Evolutionary conservation across 1,284 basidiomycete species (phyloP), one percentile per base, ranked within the genome.

Genomic region (Ustilago curta): DNA sequence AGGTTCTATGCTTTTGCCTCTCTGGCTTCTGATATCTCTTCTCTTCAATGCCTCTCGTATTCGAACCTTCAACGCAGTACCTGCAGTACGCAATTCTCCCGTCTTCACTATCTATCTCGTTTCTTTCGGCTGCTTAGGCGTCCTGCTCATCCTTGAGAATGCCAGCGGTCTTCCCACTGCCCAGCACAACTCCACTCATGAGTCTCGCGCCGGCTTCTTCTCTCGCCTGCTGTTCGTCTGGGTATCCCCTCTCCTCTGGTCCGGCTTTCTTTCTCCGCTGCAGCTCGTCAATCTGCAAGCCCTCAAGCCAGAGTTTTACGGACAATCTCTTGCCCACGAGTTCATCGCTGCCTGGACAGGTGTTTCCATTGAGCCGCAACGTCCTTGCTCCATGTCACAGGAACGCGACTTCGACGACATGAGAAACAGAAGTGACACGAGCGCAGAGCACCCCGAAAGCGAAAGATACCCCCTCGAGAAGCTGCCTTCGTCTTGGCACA

Each of bases 161-260:
- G 61, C 68, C 27, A 67, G 49, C 21, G 65, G 76, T 5, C 16
- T 65, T 19, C 37, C 42, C 8, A 27, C 44, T 16, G 23, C 32
- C 51, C 40, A 59, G 9, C 31, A 49, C 51, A 27, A 58, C 25
- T 59, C 57, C n/a, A 77, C 63, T 14, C 45, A 53, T 25, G 73
- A 78, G 45, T 52, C 58, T 29, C 49, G 71, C 12, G 76, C 76
- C 3, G 63, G 53, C 56, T 77, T 77, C 64, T 49, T 76, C 42
- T 76, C 72, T 7, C 54, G 60, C 7, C 57, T 78, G n/a, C 29
- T 66, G 48, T 78, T 78, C 48, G 31, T 59, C 19, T 78, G 76
- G 76, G 68, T 76, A 4, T 18, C 62, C 29, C 67, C 73, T 18
- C 44, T 74, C 21, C 55, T 78, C 25, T 76, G 54, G 50, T 45